These are phyloP conservation scores for Solanum hybrid DNA, from an alignment of 305 asterid genomes.

Conservation along the genomic window DNA sequence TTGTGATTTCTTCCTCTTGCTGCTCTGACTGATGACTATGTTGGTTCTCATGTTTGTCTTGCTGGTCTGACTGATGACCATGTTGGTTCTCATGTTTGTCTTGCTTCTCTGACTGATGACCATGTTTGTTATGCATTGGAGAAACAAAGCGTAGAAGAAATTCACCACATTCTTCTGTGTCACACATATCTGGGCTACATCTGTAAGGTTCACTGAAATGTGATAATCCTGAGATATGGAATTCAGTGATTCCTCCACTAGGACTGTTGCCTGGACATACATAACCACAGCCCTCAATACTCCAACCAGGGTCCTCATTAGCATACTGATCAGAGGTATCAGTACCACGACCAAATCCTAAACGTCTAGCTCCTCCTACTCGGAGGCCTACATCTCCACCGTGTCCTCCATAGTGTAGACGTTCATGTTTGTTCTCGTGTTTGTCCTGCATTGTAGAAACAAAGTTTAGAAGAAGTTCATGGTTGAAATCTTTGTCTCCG, in stretches of 20 bases:
- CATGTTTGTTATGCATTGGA: neutral
- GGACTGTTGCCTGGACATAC: neutral
- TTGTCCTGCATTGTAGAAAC: neutral
- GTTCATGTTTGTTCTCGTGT: neutral
- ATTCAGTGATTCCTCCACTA: neutral
- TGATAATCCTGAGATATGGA: constrained; percentile 1
- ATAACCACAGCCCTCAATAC: neutral
- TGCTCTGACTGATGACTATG: neutral
- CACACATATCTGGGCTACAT: neutral
- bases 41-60: neutral
- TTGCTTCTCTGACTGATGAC: neutral
- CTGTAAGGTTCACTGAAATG: neutral
- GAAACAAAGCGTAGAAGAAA: neutral
- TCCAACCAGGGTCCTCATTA: neutral
- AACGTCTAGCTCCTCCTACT: neutral
- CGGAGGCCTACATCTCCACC: neutral
- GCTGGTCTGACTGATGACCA: neutral
- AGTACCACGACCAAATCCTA: neutral
- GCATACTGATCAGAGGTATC: neutral
- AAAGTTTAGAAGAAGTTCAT: neutral
- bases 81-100: neutral
- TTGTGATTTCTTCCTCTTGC: neutral
- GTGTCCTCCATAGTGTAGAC: neutral
- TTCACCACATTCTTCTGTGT: neutral
- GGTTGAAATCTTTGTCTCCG: neutral